These are phyloP conservation scores for Termitomyces sp. DNA, from an alignment of 768 basidiomycete species.

Conservation along the genomic window DNA sequence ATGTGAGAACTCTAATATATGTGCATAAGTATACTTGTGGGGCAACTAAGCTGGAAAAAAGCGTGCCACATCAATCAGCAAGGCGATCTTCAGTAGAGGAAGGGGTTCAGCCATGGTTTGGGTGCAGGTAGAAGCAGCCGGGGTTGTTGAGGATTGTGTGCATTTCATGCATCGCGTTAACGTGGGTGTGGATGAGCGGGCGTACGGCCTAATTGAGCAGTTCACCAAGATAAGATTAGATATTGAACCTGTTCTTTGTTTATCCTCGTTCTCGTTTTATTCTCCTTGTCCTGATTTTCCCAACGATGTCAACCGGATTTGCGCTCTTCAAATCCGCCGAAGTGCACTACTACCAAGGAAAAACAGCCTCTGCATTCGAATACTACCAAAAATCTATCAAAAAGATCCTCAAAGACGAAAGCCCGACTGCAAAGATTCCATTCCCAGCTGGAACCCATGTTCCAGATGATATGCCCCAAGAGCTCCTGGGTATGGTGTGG, in stretches of 20 bases:
- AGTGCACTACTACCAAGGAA: background rate
- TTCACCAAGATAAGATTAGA: too few relatives aligned
- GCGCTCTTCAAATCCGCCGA: background rate
- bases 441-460: background rate
- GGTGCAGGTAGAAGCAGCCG: too few relatives aligned
- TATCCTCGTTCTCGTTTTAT: too few relatives aligned
- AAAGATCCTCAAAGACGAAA: slow-evolving; percentile 23
- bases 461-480: slow-evolving; percentile 16
- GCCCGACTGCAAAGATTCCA: slow-evolving; percentile 15
- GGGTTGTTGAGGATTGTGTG: background rate
- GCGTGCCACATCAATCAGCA: background rate
- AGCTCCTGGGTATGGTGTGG: slow-evolving; percentile 22
- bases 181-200: too few relatives aligned
- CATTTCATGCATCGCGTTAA: background rate
- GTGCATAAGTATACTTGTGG: background rate
- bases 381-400: slow-evolving; percentile 22
- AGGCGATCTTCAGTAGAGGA: background rate
- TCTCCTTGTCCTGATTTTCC: too few relatives aligned
- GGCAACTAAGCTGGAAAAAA: background rate
- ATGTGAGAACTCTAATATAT: background rate
- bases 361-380: slow-evolving; percentile 17
- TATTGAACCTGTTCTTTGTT: too few relatives aligned
- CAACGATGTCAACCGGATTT: background rate
- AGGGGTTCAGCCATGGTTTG: background rate
- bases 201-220: too few relatives aligned